phyloP scores from a whole-genome alignment of 495 filamentous ascomycete species.

The Penicillium herquei region DNA sequence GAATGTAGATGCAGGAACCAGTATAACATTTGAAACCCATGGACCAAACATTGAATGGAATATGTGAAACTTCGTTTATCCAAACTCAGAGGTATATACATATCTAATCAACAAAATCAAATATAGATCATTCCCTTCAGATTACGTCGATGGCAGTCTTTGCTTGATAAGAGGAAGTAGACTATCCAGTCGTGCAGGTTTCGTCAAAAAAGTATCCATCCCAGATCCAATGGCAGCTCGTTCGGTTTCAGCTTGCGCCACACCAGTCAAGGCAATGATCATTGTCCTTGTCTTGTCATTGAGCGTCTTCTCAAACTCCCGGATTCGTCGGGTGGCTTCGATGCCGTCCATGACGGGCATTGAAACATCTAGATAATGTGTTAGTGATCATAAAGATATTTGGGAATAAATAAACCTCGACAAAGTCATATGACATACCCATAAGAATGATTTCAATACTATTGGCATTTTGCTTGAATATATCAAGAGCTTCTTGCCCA shows the following conservation, averaged over 20 bases:
- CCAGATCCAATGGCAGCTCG: constrained; percentile 31
- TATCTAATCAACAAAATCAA: no score
- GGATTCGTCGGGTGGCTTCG: constrained; percentile 48
- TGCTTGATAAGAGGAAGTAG: constrained; percentile 16
- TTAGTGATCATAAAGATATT: neutral
- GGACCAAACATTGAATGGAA: no score
- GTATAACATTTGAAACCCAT: no score
- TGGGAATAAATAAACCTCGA: no score
- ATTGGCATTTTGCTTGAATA: constrained; percentile 27
- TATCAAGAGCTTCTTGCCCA: constrained; percentile 52
- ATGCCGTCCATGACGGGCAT: constrained; percentile 62
- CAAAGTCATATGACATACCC: constrained; percentile 38
- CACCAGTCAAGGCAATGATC: constrained; percentile 37
- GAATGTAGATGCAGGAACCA: no score
- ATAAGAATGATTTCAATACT: constrained; percentile 50
- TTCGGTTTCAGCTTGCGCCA: constrained; percentile 27
- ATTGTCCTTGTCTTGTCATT: constrained; percentile 3
- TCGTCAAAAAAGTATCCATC: constrained; percentile 39
- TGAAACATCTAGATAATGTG: constrained; percentile 38
- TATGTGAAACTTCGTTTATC: no score
- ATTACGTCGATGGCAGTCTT: neutral
- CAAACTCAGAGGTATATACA: no score
- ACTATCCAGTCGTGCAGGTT: constrained; percentile 25
- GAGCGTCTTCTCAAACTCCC: constrained; percentile 35
- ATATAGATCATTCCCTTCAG: neutral